Percentiles rank a stretch among this genome's conserved stretches.
These are phyloP conservation scores for Ceratobasidium sp. DNA, from an alignment of 1,284 basidiomycete genomes.

Conservation along the genomic window DNA sequence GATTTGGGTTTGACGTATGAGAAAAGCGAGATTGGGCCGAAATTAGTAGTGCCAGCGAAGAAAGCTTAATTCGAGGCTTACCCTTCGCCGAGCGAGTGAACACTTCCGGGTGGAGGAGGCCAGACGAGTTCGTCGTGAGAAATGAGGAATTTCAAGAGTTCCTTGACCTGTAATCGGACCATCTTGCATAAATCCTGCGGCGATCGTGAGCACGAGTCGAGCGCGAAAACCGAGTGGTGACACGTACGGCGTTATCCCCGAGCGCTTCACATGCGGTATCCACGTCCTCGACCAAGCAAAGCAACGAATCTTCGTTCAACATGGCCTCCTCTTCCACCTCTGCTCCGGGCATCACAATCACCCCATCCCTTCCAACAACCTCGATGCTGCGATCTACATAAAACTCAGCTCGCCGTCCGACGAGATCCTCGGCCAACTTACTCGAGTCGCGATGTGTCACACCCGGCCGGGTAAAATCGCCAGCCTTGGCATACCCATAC, in stretches of 20 bases:
- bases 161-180: conserved; percentile 29
- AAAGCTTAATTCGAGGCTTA: not conserved
- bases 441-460: conserved; percentile 2
- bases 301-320: conserved; percentile 35
- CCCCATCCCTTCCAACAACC: not conserved
- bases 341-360: not conserved
- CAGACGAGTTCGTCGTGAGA: conserved; percentile 29
- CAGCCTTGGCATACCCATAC: conserved; percentile 33
- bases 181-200: conserved; percentile 27
- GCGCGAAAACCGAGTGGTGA: not conserved
- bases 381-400: not conserved
- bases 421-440: not conserved
- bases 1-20: not conserved
- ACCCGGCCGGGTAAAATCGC: conserved; percentile 25
- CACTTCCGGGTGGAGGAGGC: conserved; percentile 32
- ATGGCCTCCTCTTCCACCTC: conserved; percentile 31
- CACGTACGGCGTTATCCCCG: conserved; percentile 22
- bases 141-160: conserved; percentile 30
- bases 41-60: not conserved
- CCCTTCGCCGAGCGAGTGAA: conserved; percentile 36
- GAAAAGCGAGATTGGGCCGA: not conserved
- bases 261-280: conserved; percentile 33
- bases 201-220: not conserved
- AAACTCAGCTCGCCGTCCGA: not conserved
- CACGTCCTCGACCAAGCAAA: conserved; percentile 35